Conservation (phyloP, 129 eudicot species). For the Centaurea solstitialis region DNA sequence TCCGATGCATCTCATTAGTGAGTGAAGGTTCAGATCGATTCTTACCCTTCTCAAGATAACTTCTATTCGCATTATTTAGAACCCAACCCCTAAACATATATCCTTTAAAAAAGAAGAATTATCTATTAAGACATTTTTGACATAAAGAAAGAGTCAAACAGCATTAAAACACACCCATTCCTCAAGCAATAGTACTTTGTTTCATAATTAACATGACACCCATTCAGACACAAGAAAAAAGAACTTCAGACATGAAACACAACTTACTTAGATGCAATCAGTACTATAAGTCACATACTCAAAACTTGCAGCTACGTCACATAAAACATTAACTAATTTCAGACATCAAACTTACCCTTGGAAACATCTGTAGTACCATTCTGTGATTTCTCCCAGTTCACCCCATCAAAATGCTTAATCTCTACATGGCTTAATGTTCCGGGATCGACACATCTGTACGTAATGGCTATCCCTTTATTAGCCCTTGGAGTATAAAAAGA, state of each 20-base stretch:
- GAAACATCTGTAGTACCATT: conserved; percentile 40
- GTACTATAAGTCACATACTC: too few relatives aligned
- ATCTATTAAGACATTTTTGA: too few relatives aligned
- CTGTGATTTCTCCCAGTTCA: conserved; percentile 69
- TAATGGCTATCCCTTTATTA: conserved; percentile 65
- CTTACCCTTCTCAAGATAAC: too few relatives aligned
- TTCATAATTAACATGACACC: not conserved
- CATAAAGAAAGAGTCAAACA: not conserved
- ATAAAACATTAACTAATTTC: not conserved
- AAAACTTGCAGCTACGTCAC: too few relatives aligned
- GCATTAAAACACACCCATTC: not conserved
- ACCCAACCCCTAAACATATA: too few relatives aligned
- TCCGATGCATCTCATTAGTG: too few relatives aligned
- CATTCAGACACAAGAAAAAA: not conserved
- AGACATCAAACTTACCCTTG: conserved; percentile 8
- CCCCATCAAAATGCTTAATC: conserved; percentile 56
- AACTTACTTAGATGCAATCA: too few relatives aligned
- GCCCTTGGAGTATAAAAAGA: conserved; percentile 77
- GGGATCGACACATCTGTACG: conserved; percentile 60
- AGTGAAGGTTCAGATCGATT: too few relatives aligned
- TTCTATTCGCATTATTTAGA: too few relatives aligned
- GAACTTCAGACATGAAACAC: too few relatives aligned
- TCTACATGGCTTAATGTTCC: conserved; percentile 78
- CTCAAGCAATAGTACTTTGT: too few relatives aligned
- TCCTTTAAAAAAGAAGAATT: too few relatives aligned